Evolutionary conservation across 1,284 basidiomycete species (phyloP), one percentile per base, ranked within the genome.

Genomic region (Trichosporon sp.): DNA sequence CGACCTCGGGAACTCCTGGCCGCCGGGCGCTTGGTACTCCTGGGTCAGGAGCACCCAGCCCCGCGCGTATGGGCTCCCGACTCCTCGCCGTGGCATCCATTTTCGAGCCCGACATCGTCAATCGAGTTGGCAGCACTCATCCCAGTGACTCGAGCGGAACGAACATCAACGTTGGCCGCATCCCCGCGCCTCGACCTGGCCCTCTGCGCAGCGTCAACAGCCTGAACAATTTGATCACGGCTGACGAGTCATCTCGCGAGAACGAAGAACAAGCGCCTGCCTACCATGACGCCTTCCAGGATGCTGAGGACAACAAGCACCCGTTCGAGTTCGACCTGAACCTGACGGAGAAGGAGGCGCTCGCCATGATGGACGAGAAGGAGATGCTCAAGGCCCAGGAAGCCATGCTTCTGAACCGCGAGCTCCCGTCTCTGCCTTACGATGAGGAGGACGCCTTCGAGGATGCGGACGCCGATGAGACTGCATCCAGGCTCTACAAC

Each of bases 251-350:
- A 4, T 31, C 56, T 15, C 27, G 56, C 27, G 56, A 60, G 27
- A 60, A 60, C 15, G 56, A 31, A 7, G 56, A 60, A 29, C 56
- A 31, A 29, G 56, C 56, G 2, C 56, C 56, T 3, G 56, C 56
- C 7, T 60, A 60, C 29, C 15, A 60, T 1, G 56, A 60, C 15
- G 56, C 56, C 27, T 60, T 60, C 56, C 15, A 60, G 27, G 56
- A 60, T n/a, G 56, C 56, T 18, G 56, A 60, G 31, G 56, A 60
- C 56, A 60, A 60, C 56, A 31, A n/a, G 56, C 56, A 60, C 29
- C 56, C 56, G 29, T 60, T 60, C 29, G 56, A 60, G 56, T 60
- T 60, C 18, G 56, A 60, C 18, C 56, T 29, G 56, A 60, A 29
- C 11, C 56, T 60, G 29, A 60, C 56, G 1, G 56, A 60, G 29